phyloP scores from a whole-genome alignment of 306 rosid species.

The Albizia julibrissin region DNA sequence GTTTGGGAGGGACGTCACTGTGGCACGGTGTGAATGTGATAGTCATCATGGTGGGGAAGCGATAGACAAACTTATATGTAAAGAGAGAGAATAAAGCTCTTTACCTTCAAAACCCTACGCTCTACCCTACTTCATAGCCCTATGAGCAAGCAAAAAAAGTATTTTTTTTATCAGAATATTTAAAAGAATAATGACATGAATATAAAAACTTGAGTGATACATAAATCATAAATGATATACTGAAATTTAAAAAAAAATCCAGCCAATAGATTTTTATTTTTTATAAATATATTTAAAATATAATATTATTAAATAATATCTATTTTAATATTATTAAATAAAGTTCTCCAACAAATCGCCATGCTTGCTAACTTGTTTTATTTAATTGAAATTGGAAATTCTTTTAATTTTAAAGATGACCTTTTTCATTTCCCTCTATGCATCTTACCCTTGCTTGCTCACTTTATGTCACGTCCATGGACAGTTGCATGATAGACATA shows the following conservation, averaged over 20 bases:
- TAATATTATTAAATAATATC: no score
- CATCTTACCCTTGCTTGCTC: conserved; percentile 21
- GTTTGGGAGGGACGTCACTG: conserved; percentile 45
- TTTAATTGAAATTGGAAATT: neutral
- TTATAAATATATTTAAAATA: no score
- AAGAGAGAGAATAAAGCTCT: conserved; percentile 16
- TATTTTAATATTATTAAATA: neutral
- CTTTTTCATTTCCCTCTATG: neutral
- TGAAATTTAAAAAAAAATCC: no score
- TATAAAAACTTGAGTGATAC: neutral
- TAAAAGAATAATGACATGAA: no score
- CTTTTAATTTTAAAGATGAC: neutral
- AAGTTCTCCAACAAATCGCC: neutral
- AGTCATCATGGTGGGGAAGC: neutral
- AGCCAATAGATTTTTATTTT: no score
- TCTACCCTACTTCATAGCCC: neutral
- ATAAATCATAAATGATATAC: no score
- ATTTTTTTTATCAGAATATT: neutral
- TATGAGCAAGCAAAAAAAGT: conserved; percentile 1
- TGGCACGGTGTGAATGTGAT: conserved; percentile 13
- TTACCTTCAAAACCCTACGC: conserved; percentile 3
- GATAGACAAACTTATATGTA: neutral
- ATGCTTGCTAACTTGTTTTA: neutral
- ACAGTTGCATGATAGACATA: conserved; percentile 37
- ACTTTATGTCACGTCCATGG: conserved; percentile 59